phyloP scores from a whole-genome alignment of 169 alveolate genomes.

The Hepatocystis sp. region DNA sequence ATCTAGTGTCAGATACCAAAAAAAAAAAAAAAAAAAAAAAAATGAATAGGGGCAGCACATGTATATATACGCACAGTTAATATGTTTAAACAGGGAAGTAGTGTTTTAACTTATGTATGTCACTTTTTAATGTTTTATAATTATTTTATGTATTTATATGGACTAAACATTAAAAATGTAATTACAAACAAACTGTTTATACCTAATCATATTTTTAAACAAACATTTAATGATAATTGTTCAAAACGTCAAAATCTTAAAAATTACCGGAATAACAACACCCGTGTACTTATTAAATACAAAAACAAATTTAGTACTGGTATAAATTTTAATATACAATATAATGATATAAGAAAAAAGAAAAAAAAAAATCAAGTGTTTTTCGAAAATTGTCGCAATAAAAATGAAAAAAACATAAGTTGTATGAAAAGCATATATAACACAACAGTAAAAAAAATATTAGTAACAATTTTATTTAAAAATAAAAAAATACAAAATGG shows the following conservation, averaged over 20 bases:
- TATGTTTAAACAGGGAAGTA: constrained; percentile 50
- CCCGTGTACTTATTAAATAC: no score
- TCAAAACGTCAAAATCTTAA: neutral
- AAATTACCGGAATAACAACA: neutral
- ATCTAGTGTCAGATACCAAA: neutral
- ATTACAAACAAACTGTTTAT: neutral
- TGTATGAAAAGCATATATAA: no score
- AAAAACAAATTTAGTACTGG: no score
- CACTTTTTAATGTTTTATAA: constrained; percentile 20
- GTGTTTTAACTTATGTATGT: constrained; percentile 22
- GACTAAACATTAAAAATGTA: constrained; percentile 1
- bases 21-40: constrained; percentile 8
- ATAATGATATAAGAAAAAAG: constrained; percentile 5
- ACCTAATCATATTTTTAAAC: neutral
- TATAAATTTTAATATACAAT: no score
- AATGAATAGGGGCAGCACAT: constrained; percentile 11
- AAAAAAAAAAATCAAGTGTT: constrained; percentile 14
- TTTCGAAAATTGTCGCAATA: no score
- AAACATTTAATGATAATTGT: neutral
- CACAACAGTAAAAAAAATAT: no score
- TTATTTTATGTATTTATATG: constrained; percentile 11
- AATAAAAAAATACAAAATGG: no score
- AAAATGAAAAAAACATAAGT: no score
- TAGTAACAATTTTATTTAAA: no score
- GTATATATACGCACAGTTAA: constrained; percentile 10